These are phyloP conservation scores for Wickerhamomyces alni DNA, from an alignment of 805 yeast genomes.

Conservation along the genomic window DNA sequence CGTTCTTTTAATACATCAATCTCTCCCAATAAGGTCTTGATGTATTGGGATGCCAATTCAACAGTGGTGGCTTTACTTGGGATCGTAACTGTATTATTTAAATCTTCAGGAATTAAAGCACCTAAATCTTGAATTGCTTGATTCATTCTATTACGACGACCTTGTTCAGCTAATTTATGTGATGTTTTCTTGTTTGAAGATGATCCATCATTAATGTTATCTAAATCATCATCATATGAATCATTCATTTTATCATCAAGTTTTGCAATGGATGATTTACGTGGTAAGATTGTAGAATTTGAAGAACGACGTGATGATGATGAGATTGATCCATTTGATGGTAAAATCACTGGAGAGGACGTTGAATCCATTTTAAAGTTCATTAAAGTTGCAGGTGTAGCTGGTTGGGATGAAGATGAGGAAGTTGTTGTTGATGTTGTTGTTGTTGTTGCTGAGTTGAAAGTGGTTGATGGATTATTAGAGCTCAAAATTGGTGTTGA, in stretches of 20 bases:
- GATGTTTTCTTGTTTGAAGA: conserved; percentile 25
- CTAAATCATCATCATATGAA: conserved; percentile 11
- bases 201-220: neutral
- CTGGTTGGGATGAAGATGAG: conserved; percentile 7
- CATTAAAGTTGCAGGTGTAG: conserved; percentile 24
- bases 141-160: conserved; percentile 89
- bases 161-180: conserved; percentile 95
- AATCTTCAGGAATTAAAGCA: conserved; percentile 54
- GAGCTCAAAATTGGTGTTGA: too few species aligned
- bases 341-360: conserved; percentile 16
- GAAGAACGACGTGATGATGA: conserved; percentile 12
- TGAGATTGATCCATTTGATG: conserved; percentile 14
- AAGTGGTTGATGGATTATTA: too few species aligned
- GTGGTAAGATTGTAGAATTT: conserved; percentile 4
- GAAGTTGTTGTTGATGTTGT: neutral
- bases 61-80: conserved; percentile 95
- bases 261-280: neutral
- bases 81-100: conserved; percentile 47
- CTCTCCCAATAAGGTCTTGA: conserved; percentile 39
- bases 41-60: conserved; percentile 76
- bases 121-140: conserved; percentile 75
- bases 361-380: conserved; percentile 14
- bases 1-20: conserved; percentile 20
- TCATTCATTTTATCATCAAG: neutral
- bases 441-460: conserved; percentile 4